These are phyloP conservation scores for Hysterangium stoloniferum DNA, from an alignment of 768 basidiomycete genomes.

Conservation along the genomic window DNA sequence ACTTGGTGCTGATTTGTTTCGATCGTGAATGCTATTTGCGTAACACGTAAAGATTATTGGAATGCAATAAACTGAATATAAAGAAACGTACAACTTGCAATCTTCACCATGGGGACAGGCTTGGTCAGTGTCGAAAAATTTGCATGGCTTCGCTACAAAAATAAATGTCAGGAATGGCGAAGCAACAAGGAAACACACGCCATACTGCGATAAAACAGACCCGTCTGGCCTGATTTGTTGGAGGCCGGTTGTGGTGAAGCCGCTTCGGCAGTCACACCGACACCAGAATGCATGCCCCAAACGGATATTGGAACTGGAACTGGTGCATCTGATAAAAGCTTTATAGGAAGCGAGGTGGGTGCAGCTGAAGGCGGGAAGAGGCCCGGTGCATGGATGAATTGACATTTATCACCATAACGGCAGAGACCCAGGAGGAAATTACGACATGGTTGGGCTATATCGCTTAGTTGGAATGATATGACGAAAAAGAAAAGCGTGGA, in stretches of 20 bases:
- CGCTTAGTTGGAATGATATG: background rate
- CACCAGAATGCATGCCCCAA: slow-evolving; percentile 2
- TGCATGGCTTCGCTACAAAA: slow-evolving; percentile 2
- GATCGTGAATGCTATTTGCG: slow-evolving; percentile 8
- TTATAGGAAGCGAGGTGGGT: background rate
- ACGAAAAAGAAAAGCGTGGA: background rate
- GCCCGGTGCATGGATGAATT: slow-evolving; percentile 9
- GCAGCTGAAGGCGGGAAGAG: background rate
- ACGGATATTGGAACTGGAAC: background rate
- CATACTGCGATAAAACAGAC: slow-evolving; percentile 4
- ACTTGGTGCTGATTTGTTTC: background rate
- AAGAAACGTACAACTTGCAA: slow-evolving; percentile 4
- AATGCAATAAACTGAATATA: no score
- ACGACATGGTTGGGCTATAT: slow-evolving; percentile 7
- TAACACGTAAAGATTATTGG: background rate
- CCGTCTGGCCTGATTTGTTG: background rate
- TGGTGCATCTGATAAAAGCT: background rate
- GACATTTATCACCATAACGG: slow-evolving; percentile 9
- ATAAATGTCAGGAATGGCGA: background rate
- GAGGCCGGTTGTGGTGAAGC: background rate
- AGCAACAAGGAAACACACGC: background rate
- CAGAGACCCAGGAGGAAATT: slow-evolving; percentile 9
- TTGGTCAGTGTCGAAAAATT: slow-evolving; percentile 1
- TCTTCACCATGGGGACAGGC: slow-evolving; percentile 4
- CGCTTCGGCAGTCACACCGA: background rate